Evolutionary conservation across 345 rosid species (phyloP).

Genomic region (Corchorus capsularis): DNA sequence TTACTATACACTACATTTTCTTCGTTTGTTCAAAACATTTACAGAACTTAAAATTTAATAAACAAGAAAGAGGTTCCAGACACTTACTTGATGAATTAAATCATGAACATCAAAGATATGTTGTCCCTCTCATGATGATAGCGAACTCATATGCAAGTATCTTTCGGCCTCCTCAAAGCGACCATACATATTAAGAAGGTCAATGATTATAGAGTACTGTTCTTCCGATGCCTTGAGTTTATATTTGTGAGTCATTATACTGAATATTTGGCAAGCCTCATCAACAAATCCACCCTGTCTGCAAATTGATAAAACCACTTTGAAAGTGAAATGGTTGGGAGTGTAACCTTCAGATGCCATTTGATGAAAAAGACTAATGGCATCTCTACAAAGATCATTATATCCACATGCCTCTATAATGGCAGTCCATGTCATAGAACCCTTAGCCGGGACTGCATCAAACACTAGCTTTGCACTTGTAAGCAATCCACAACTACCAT

Average conservation of each 20-base stretch:
- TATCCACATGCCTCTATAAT: slow-evolving; percentile 65
- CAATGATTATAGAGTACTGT: slow-evolving; percentile 41
- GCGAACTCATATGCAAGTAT: slow-evolving; percentile 37
- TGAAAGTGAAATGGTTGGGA: slow-evolving; percentile 71
- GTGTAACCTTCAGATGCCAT: slow-evolving; percentile 62
- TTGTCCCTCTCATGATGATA: slow-evolving; percentile 13
- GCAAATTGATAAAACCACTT: slow-evolving; percentile 62
- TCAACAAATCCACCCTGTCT: slow-evolving; percentile 68
- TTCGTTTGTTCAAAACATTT: not conserved
- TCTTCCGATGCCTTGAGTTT: slow-evolving; percentile 49
- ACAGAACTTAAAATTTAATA: not conserved
- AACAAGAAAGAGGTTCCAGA: not conserved
- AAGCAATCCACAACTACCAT: slow-evolving; percentile 60
- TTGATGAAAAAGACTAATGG: slow-evolving; percentile 52
- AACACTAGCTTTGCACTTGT: slow-evolving; percentile 53
- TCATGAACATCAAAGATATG: not conserved
- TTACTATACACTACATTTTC: not conserved
- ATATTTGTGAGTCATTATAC: slow-evolving; percentile 49
- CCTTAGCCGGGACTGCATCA: slow-evolving; percentile 58
- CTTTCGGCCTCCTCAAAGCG: slow-evolving; percentile 47
- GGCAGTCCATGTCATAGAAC: slow-evolving; percentile 80
- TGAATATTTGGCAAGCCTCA: slow-evolving; percentile 57
- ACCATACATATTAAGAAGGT: slow-evolving; percentile 47
- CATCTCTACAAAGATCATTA: slow-evolving; percentile 46
- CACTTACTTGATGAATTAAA: not conserved